phyloP scores from a whole-genome alignment of 345 rosid species.

The Clarkia xantiana region DNA sequence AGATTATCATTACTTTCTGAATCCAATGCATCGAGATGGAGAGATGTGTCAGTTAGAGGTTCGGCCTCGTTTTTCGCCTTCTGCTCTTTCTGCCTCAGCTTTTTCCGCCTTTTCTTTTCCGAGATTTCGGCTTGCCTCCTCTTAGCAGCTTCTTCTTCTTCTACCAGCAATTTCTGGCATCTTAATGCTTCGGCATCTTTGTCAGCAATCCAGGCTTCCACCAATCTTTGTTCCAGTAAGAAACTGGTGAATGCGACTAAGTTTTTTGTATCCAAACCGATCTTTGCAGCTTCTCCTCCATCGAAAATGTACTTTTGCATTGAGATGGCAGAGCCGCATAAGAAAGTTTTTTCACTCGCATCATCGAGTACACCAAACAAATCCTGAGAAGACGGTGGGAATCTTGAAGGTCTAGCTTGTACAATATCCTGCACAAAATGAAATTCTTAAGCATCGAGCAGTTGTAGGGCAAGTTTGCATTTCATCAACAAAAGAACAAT shows the following conservation, averaged over 20 bases:
- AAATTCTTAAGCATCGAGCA: no score
- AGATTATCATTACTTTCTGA: constrained; percentile 29
- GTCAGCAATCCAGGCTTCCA: constrained; percentile 85
- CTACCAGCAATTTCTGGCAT: constrained; percentile 81
- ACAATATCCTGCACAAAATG: constrained; percentile 54
- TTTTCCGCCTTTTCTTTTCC: constrained; percentile 75
- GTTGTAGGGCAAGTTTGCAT: background rate
- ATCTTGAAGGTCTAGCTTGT: constrained; percentile 49
- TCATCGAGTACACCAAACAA: no score
- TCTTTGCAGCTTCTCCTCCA: constrained; percentile 57
- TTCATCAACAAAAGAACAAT: no score
- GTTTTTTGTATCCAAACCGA: constrained; percentile 71
- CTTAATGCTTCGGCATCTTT: constrained; percentile 92
- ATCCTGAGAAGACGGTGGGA: constrained; percentile 51
- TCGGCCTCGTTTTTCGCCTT: constrained; percentile 40
- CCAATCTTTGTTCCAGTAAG: constrained; percentile 80
- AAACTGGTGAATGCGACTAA: constrained; percentile 76
- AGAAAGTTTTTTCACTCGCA: constrained; percentile 26
- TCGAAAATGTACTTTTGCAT: constrained; percentile 86
- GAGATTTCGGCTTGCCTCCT: constrained; percentile 70
- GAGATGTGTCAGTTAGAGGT: constrained; percentile 29
- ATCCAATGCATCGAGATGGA: constrained; percentile 24
- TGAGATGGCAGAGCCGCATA: constrained; percentile 38
- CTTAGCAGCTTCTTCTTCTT: constrained; percentile 95
- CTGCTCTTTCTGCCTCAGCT: constrained; percentile 74